These are phyloP conservation scores for Sphaerulina vaccinii DNA, from an alignment of 2,329 filamentous ascomycete genomes.

Conservation along the genomic window DNA sequence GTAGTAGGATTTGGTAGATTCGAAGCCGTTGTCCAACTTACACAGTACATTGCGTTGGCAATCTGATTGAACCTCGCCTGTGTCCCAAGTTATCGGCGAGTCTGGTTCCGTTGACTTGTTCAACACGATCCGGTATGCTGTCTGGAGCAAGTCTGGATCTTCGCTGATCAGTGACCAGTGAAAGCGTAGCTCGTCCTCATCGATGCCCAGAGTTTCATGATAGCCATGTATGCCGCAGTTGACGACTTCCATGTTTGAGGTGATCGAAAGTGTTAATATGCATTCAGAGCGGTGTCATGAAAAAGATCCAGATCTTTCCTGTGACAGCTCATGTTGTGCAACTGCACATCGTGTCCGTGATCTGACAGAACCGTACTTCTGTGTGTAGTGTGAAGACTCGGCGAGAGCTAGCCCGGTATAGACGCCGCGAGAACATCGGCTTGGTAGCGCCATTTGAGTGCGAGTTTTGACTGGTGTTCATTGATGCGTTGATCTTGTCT, in stretches of 20 bases:
- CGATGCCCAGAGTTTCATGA: slow-evolving; percentile 42
- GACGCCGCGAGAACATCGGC: too few species aligned
- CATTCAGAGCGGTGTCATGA: too few species aligned
- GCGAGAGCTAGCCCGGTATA: too few species aligned
- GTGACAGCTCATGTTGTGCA: too few species aligned
- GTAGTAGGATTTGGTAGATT: slow-evolving; percentile 39
- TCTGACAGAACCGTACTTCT: too few species aligned
- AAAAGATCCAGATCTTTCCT: too few species aligned
- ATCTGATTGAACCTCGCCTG: slow-evolving; percentile 16
- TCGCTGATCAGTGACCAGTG: slow-evolving; percentile 16
- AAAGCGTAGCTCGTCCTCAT: slow-evolving; percentile 41
- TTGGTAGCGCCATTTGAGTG: too few species aligned
- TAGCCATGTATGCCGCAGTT: slow-evolving; percentile 44
- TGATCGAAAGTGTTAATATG: too few species aligned
- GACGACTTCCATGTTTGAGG: slow-evolving; percentile 32
- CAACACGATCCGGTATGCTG: slow-evolving; percentile 31
- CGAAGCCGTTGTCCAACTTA: slow-evolving; percentile 37
- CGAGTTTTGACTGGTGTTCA: too few species aligned
- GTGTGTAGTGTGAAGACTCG: too few species aligned
- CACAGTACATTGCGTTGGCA: slow-evolving; percentile 35
- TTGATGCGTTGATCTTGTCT: too few species aligned
- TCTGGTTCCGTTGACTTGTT: slow-evolving; percentile 23
- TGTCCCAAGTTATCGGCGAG: neutral
- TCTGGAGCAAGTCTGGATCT: neutral
- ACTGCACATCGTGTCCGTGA: too few species aligned